Conservation (phyloP, 768 basidiomycete species). For the Lactarius evosmus region DNA sequence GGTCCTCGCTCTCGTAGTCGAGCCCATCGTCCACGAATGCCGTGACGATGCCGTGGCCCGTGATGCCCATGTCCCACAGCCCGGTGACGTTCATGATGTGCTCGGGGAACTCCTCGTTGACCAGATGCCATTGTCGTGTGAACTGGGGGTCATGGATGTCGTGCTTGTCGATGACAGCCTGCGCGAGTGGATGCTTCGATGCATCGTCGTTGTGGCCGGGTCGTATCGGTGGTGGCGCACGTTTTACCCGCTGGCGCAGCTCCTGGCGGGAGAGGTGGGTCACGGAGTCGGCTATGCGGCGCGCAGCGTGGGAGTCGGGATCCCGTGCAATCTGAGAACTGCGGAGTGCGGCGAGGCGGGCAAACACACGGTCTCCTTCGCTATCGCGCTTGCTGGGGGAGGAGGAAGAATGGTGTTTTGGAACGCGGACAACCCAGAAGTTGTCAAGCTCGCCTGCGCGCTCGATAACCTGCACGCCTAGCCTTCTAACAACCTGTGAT, state of each 20-base stretch:
- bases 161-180: slow-evolving; percentile 53
- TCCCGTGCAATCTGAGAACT: slow-evolving; percentile 39
- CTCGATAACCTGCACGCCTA: slow-evolving; percentile 86
- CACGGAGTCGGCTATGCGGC: slow-evolving; percentile 52
- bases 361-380: slow-evolving; percentile 47
- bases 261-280: slow-evolving; percentile 58
- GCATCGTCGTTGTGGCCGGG: slow-evolving; percentile 31
- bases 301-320: slow-evolving; percentile 39
- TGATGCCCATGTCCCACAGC: slow-evolving; percentile 89
- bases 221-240: slow-evolving; percentile 61
- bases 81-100: slow-evolving; percentile 91
- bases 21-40: slow-evolving; percentile 95
- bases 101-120: slow-evolving; percentile 80
- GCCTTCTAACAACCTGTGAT: slow-evolving; percentile 50
- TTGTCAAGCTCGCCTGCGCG: slow-evolving; percentile 77
- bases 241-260: slow-evolving; percentile 66
- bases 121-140: slow-evolving; percentile 86
- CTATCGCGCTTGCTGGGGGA: slow-evolving; percentile 35
- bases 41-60: slow-evolving; percentile 80
- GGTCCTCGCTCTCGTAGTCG: slow-evolving; percentile 84
- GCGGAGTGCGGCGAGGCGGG: slow-evolving; percentile 47
- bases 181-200: slow-evolving; percentile 39
- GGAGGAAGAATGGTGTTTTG: slow-evolving; percentile 36
- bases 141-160: slow-evolving; percentile 82
- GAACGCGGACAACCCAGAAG: slow-evolving; percentile 77